phyloP scores from a whole-genome alignment of 306 rosid genomes.

The Trifolium dubium region DNA sequence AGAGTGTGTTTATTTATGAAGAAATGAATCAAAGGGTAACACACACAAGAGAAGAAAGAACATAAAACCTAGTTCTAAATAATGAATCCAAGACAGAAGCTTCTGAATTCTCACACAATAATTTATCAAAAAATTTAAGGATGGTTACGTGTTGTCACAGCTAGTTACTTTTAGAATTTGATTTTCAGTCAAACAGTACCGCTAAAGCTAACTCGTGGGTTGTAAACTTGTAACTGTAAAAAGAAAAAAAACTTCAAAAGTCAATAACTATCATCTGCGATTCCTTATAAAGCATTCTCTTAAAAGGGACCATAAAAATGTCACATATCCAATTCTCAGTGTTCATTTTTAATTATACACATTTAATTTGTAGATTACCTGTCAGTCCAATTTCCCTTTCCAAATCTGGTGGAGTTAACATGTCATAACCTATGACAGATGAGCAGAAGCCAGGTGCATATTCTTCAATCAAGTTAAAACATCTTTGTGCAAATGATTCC shows the following conservation, averaged over 20 bases:
- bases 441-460: conserved; percentile 74
- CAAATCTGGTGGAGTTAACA: conserved; percentile 79
- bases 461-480: conserved; percentile 65
- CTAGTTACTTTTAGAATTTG: background rate
- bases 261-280: background rate
- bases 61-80: background rate
- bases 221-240: too few relatives aligned
- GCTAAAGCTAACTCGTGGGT: too few relatives aligned
- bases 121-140: background rate
- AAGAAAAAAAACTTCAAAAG: background rate
- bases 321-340: background rate
- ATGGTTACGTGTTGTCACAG: background rate
- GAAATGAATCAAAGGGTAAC: background rate
- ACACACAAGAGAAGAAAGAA: background rate
- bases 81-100: background rate
- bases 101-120: background rate
- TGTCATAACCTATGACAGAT: conserved; percentile 70
- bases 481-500: conserved; percentile 63
- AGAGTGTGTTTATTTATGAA: background rate
- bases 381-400: conserved; percentile 78
- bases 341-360: background rate
- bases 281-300: background rate
- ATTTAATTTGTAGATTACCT: conserved; percentile 48
- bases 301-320: conserved; percentile 5
- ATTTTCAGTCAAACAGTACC: background rate